Evolutionary conservation across 2,329 filamentous ascomycete genomes (phyloP).

Genomic region (Sporothrix variecibatus): DNA sequence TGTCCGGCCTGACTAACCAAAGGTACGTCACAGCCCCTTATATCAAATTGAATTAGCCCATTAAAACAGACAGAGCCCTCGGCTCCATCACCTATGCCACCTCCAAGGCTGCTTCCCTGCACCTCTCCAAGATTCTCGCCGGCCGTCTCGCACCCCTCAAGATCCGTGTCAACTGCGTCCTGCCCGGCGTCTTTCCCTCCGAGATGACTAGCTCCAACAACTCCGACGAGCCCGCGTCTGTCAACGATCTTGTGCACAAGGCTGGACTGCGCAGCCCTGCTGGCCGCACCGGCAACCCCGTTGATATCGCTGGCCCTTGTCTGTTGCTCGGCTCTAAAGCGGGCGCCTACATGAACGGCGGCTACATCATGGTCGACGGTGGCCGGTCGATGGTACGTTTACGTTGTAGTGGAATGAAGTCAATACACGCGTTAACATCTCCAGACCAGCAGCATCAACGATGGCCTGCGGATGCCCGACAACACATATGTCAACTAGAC

Average conservation of each 20-base stretch:
- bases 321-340: not conserved
- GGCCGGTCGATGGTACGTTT: not conserved
- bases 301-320: not conserved
- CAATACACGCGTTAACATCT: too few species aligned
- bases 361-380: not conserved
- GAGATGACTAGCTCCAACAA: not conserved
- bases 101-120: not conserved
- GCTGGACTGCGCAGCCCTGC: not conserved
- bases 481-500: conserved; percentile 8
- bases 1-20: not conserved
- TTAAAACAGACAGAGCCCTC: not conserved
- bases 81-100: conserved; percentile 2
- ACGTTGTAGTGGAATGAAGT: too few species aligned
- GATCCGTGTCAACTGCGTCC: not conserved
- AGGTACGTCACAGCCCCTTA: too few species aligned
- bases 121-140: not conserved
- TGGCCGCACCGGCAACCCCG: not conserved
- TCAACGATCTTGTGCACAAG: conserved; percentile 3
- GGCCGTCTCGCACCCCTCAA: not conserved
- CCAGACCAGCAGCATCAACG: conserved; percentile 7
- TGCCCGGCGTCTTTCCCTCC: conserved; percentile 1
- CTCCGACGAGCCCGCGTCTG: not conserved
- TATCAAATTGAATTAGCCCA: too few species aligned
- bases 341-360: not conserved
- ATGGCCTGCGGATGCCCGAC: conserved; percentile 12